Percentiles rank a stretch among this genome's conserved stretches.
phyloP scores from a whole-genome alignment of 2,329 filamentous ascomycete genomes.

The Colletotrichum aenigma region DNA sequence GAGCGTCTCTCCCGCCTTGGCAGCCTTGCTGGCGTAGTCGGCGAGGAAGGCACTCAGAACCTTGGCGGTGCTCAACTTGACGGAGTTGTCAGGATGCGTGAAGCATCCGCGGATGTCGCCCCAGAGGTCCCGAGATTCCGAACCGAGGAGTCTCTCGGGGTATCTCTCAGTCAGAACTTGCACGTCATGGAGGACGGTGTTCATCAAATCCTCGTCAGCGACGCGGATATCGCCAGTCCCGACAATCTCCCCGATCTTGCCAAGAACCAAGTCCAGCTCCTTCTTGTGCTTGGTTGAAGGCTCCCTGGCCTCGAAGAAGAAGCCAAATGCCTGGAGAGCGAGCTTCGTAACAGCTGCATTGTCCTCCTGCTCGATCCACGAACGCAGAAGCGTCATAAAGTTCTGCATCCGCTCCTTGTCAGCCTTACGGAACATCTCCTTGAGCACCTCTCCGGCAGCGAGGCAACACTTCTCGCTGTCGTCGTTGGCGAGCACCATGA shows the following conservation, averaged over 20 bases:
- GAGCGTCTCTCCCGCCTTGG: conserved; percentile 63
- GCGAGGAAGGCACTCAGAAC: conserved; percentile 79
- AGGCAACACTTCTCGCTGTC: conserved; percentile 84
- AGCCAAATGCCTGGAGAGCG: conserved; percentile 79
- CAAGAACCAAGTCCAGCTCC: conserved; percentile 68
- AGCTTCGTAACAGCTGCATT: conserved; percentile 74
- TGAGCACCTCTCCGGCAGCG: conserved; percentile 79
- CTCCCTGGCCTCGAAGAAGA: conserved; percentile 78
- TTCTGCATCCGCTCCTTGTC: conserved; percentile 73
- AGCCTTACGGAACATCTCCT: conserved; percentile 79
- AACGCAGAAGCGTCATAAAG: conserved; percentile 73
- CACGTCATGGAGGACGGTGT: conserved; percentile 73
- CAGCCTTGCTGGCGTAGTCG: conserved; percentile 72
- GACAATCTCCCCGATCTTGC: conserved; percentile 57
- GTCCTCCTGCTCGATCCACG: conserved; percentile 78
- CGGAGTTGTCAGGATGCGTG: conserved; percentile 71
- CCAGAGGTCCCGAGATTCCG: conserved; percentile 72
- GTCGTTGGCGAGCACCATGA: conserved; percentile 87
- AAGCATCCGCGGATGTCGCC: conserved; percentile 69
- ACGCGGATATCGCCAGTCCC: conserved; percentile 57
- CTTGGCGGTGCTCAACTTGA: conserved; percentile 78
- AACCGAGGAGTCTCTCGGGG: conserved; percentile 66
- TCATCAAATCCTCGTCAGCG: conserved; percentile 73
- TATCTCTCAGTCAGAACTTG: conserved; percentile 70
- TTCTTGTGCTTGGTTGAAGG: conserved; percentile 64